Conservation (phyloP, 2,329 filamentous ascomycete genomes). For the Endoconidiophora laricicola region DNA sequence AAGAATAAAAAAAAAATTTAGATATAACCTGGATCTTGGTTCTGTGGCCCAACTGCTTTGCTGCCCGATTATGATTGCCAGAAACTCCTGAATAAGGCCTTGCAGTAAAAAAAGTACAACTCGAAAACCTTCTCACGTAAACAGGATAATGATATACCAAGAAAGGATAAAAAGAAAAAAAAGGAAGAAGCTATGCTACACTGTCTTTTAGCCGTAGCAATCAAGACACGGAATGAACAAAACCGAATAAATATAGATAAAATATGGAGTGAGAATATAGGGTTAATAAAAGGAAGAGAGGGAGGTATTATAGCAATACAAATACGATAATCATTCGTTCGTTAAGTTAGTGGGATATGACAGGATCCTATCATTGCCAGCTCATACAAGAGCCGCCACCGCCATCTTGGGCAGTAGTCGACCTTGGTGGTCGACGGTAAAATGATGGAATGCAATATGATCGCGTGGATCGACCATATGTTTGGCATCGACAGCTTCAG, state of each 20-base stretch:
- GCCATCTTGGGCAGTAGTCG: constrained; percentile 12
- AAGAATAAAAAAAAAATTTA: no score
- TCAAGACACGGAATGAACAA: background rate
- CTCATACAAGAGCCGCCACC: constrained; percentile 10
- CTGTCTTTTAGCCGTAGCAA: background rate
- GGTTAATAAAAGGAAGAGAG: background rate
- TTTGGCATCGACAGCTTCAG: constrained; percentile 23
- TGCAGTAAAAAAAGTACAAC: no score
- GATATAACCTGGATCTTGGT: no score
- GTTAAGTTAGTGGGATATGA: no score
- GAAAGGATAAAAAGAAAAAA: background rate
- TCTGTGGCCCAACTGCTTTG: no score
- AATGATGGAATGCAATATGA: constrained; percentile 28
- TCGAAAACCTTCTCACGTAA: no score
- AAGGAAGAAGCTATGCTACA: background rate
- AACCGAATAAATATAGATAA: no score
- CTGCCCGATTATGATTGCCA: no score
- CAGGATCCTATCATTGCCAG: background rate
- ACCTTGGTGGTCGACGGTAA: constrained; percentile 21
- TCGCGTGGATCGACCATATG: constrained; percentile 25
- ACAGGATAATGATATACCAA: background rate
- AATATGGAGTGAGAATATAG: background rate
- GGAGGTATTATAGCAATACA: background rate
- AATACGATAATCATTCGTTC: no score
- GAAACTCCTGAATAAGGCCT: no score